Base-by-base conservation (phyloP, 352 stramenopile species). In the Plasmopara halstedii region DNA sequence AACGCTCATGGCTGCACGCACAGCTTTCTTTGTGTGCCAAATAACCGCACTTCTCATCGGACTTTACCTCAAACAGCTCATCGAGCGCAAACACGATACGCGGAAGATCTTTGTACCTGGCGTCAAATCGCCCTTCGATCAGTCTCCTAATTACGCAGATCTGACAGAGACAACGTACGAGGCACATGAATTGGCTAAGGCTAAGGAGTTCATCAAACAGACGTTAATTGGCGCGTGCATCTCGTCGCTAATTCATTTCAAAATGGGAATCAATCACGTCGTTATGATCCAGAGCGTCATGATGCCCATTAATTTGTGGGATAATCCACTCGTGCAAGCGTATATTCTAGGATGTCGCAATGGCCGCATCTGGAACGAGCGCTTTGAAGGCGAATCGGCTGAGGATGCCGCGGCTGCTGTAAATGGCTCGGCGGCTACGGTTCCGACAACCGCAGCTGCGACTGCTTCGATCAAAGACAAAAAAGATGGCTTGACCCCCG, bases 231-330 rank as follows among this genome's bases (percentile, higher is more conserved):
- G 77, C 50, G 76, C 76, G 17, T 68, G 37, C 40, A 91, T 91
- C 58, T 84, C 79, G 39, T 70, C 61, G 32, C 67, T 91, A 37
- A 84, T 91, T 52, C 79, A 91, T 63, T 71, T 91, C 46, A 84
- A 86, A 47, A 84, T 91, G 70, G 76, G 79, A 38, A 76, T 91
- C 22, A 91, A 91, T 65, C 79, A 91, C 48, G 79, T 91, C n/a
- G 73, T 91, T 39, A 57, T 91, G 51, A 91, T 91, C 57, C 79
- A 91, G 57, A 79, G 76, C 38, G 63, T 88, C 58, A 91, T 91
- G 79, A 80, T 75, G 45, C 79, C 79, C 39, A 67, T 91, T 43
- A 91, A 91, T 57, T 57, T 91, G 1, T 91, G 74, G 58, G 79
- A 91, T 56, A 91, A 91, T 45, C 41, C 64, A 21, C 68, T 91